A percentile compares a stretch with the other conserved stretches of the same genome.
phyloP scores from a whole-genome alignment of 805 yeast species.

The Myxozyma kluyveri region DNA sequence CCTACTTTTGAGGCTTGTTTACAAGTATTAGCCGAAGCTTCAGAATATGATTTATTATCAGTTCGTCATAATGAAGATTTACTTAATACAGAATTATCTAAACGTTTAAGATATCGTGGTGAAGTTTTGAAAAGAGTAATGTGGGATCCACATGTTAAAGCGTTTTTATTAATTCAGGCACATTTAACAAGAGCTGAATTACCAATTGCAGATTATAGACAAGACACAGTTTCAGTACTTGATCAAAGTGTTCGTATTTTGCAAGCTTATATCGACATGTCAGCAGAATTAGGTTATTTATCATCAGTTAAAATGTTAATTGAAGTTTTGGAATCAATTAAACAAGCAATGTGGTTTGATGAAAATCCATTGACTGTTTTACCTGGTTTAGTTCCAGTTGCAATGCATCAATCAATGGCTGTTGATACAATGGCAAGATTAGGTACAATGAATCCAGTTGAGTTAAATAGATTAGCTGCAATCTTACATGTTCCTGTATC shows the following conservation, averaged over 20 bases:
- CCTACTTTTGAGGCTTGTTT: constrained; percentile 62
- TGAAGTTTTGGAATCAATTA: constrained; percentile 75
- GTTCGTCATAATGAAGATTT: constrained; percentile 90
- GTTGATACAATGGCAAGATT: constrained; percentile 4
- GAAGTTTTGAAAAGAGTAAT: constrained; percentile 45
- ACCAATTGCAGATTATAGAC: constrained; percentile 93
- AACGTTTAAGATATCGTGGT: constrained; percentile 62
- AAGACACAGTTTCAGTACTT: constrained; percentile 86
- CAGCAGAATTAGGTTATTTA: constrained; percentile 76
- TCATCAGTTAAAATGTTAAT: constrained; percentile 61
- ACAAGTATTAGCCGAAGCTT: constrained; percentile 57
- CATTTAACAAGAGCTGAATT: constrained; percentile 67
- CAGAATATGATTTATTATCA: constrained; percentile 84
- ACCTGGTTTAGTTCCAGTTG: constrained; percentile 45
- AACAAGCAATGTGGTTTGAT: constrained; percentile 85
- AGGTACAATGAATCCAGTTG: constrained; percentile 13
- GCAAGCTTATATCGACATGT: constrained; percentile 88
- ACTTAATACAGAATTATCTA: constrained; percentile 79
- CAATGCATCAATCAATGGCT: constrained; percentile 3
- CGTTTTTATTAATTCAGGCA: constrained; percentile 70
- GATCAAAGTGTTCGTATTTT: constrained; percentile 92
- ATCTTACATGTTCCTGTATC: constrained; percentile 13
- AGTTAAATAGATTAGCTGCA: constrained; percentile 14
- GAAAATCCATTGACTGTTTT: constrained; percentile 61
- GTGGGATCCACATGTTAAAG: constrained; percentile 86